phyloP scores from a whole-genome alignment of 2,329 filamentous ascomycete genomes.

The Scytalidium sp. region DNA sequence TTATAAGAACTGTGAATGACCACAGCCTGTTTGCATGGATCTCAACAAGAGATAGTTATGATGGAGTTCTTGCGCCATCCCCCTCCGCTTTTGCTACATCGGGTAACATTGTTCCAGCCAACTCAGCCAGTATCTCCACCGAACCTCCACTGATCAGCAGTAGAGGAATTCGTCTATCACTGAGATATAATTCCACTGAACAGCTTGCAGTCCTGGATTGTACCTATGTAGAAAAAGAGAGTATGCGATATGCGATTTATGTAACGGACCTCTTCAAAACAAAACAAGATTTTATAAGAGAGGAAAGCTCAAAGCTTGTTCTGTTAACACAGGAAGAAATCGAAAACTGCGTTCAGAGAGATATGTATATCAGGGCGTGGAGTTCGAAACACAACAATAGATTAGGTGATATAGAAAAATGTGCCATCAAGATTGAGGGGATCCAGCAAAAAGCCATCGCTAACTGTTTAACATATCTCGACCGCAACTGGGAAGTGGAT shows the following conservation, averaged over 20 bases:
- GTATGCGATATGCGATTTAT: conserved; percentile 5
- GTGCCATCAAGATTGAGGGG: conserved; percentile 4
- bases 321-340: conserved; percentile 1
- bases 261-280: conserved; percentile 6
- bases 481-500: conserved; percentile 1
- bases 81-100: conserved; percentile 8
- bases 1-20: conserved; percentile 28
- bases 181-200: background rate
- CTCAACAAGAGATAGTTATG: conserved; percentile 1
- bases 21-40: conserved; percentile 29
- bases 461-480: background rate
- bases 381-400: conserved; percentile 3
- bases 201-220: conserved; percentile 8
- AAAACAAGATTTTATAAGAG: conserved; percentile 6
- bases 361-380: conserved; percentile 4
- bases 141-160: conserved; percentile 4
- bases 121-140: background rate
- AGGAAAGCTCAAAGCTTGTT: conserved; percentile 2
- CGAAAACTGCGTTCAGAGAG: background rate
- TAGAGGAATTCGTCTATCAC: conserved; percentile 6
- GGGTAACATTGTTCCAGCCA: conserved; percentile 7
- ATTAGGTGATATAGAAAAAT: conserved; percentile 6
- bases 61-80: conserved; percentile 7
- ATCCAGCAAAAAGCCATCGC: conserved; percentile 1
- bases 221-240: conserved; percentile 5